Percentiles rank a stretch among this genome's conserved stretches.
These are phyloP conservation scores for Colletotrichum camelliae DNA, from an alignment of 2,329 filamentous ascomycete genomes.

Conservation along the genomic window DNA sequence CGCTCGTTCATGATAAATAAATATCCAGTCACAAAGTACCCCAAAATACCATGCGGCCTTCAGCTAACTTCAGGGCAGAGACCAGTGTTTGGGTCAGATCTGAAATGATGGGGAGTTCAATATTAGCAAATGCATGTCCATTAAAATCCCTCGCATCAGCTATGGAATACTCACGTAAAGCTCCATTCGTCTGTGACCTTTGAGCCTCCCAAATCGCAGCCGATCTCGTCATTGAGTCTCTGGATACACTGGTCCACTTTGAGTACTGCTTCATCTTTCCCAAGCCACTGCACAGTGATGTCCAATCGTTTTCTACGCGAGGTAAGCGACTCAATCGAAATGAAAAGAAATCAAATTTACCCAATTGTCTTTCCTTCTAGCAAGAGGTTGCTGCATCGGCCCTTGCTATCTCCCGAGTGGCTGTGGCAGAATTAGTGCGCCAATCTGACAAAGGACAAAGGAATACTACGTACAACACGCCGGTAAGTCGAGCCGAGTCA, in stretches of 20 bases:
- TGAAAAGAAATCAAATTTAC: background rate
- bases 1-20: background rate
- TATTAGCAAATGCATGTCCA: background rate
- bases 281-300: background rate
- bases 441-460: background rate
- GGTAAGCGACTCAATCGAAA: background rate
- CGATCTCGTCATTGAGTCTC: background rate
- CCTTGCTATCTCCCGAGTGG: background rate
- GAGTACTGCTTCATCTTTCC: background rate
- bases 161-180: background rate
- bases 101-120: background rate
- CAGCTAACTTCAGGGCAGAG: background rate
- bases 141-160: too few relatives aligned
- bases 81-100: background rate
- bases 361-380: background rate
- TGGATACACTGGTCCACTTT: background rate
- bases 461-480: background rate
- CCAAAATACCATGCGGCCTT: fast-evolving
- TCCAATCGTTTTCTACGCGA: background rate
- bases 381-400: background rate
- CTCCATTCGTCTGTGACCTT: background rate
- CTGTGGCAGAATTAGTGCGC: background rate
- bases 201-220: background rate
- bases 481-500: background rate
- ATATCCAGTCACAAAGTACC: background rate